These are phyloP conservation scores for Mycena crocata DNA, from an alignment of 768 basidiomycete species.

Conservation along the genomic window DNA sequence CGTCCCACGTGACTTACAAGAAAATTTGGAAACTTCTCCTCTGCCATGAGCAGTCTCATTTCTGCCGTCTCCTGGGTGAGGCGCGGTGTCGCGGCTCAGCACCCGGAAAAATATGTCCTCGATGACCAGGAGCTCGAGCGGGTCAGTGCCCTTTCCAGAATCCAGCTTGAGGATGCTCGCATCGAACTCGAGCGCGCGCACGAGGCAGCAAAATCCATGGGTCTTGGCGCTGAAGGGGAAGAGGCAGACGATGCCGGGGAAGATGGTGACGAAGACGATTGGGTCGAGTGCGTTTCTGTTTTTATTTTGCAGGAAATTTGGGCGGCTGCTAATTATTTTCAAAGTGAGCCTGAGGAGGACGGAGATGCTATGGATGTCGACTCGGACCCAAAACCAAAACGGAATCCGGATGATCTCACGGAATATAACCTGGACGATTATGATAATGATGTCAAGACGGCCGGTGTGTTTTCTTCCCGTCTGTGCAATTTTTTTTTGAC, in stretches of 20 bases:
- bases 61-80: constrained; percentile 85
- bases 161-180: constrained; percentile 91
- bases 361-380: constrained; percentile 74
- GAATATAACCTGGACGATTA: constrained; percentile 94
- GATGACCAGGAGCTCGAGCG: constrained; percentile 92
- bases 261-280: constrained; percentile 64
- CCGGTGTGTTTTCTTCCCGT: constrained; percentile 42
- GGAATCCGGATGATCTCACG: constrained; percentile 71
- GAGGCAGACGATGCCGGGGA: constrained; percentile 61
- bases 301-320: constrained; percentile 14
- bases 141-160: constrained; percentile 86
- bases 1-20: background rate
- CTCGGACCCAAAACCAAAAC: constrained; percentile 47
- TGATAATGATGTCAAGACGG: constrained; percentile 74
- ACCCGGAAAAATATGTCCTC: constrained; percentile 90
- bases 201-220: constrained; percentile 79
- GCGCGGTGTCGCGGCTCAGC: constrained; percentile 76
- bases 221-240: constrained; percentile 70
- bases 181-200: constrained; percentile 87
- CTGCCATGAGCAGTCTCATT: constrained; percentile 77
- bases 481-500: constrained; percentile 18
- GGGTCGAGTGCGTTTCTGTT: constrained; percentile 86
- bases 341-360: constrained; percentile 51
- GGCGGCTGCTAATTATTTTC: constrained; percentile 30
- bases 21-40: background rate